A percentile compares a stretch with the other conserved stretches of the same genome.
Conservation (phyloP, 768 basidiomycete genomes). For the Xerocomus brunneocitrinus region DNA sequence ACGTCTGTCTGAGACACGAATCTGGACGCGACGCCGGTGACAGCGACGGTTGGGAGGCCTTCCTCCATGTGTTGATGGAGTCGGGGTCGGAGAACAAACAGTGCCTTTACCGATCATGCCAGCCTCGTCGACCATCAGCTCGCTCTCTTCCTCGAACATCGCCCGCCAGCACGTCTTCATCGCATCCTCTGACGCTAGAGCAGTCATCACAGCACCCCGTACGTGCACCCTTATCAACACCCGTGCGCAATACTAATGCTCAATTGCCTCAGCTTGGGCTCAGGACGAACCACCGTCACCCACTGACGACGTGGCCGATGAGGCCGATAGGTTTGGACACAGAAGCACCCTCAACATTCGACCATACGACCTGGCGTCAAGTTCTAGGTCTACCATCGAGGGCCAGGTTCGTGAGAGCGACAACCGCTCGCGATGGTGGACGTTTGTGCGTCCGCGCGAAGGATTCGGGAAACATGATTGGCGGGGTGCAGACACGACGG, state of each 20-base stretch:
- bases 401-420: conserved; percentile 29
- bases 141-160: conserved; percentile 23
- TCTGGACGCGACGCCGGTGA: conserved; percentile 73
- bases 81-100: conserved; percentile 21
- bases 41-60: conserved; percentile 65
- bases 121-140: conserved; percentile 12
- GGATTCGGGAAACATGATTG: conserved; percentile 11
- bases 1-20: conserved; percentile 80
- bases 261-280: conserved; percentile 62
- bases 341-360: conserved; percentile 36
- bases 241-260: conserved; percentile 3
- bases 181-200: conserved; percentile 41
- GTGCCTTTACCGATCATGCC: conserved; percentile 13
- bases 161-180: conserved; percentile 22
- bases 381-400: conserved; percentile 40
- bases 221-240: conserved; percentile 24
- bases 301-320: conserved; percentile 42
- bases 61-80: conserved; percentile 48
- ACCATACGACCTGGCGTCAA: conserved; percentile 50
- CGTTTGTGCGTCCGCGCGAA: conserved; percentile 60
- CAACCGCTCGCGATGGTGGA: conserved; percentile 62
- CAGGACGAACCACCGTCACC: conserved; percentile 80
- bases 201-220: conserved; percentile 71
- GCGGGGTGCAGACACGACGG: not conserved
- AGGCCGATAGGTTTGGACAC: conserved; percentile 26